phyloP scores from a whole-genome alignment of 495 filamentous ascomycete genomes.

The Aspergillus affinis region DNA sequence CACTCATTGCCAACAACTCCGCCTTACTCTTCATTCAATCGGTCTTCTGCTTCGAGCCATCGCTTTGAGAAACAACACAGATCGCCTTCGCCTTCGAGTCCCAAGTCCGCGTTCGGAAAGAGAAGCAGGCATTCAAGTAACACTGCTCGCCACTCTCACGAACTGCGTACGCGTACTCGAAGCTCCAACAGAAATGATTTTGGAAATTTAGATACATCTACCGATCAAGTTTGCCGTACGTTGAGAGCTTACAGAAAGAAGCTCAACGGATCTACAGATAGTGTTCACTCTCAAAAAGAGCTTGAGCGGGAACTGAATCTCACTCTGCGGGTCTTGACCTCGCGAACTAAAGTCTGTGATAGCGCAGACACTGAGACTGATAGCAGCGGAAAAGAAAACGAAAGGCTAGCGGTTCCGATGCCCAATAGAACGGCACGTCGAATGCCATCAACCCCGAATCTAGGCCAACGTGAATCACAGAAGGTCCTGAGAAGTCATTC shows the following conservation, averaged over 20 bases:
- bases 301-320: slow-evolving; percentile 77
- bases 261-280: slow-evolving; percentile 62
- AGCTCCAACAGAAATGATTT: slow-evolving; percentile 53
- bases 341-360: slow-evolving; percentile 37
- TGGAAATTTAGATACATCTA: slow-evolving; percentile 69
- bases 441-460: slow-evolving; percentile 39
- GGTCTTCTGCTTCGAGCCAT: slow-evolving; percentile 32
- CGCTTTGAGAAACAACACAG: slow-evolving; percentile 32
- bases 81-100: slow-evolving; percentile 49
- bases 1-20: slow-evolving; percentile 28
- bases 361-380: slow-evolving; percentile 43
- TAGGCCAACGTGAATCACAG: slow-evolving; percentile 28
- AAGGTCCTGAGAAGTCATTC: slow-evolving; percentile 33
- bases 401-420: slow-evolving; percentile 25
- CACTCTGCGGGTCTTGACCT: slow-evolving; percentile 67
- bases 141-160: slow-evolving; percentile 51
- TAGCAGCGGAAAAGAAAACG: slow-evolving; percentile 47
- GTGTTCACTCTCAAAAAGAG: slow-evolving; percentile 65
- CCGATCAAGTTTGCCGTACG: slow-evolving; percentile 75
- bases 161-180: slow-evolving; percentile 55
- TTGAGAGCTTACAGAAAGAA: slow-evolving; percentile 83
- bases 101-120: slow-evolving; percentile 27
- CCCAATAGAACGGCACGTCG: slow-evolving; percentile 28
- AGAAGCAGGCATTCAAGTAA: slow-evolving; percentile 21
- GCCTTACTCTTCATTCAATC: slow-evolving; percentile 36